These are phyloP conservation scores for Paspalum vaginatum DNA, from an alignment of 176 grass and related monocot genomes.

Conservation along the genomic window DNA sequence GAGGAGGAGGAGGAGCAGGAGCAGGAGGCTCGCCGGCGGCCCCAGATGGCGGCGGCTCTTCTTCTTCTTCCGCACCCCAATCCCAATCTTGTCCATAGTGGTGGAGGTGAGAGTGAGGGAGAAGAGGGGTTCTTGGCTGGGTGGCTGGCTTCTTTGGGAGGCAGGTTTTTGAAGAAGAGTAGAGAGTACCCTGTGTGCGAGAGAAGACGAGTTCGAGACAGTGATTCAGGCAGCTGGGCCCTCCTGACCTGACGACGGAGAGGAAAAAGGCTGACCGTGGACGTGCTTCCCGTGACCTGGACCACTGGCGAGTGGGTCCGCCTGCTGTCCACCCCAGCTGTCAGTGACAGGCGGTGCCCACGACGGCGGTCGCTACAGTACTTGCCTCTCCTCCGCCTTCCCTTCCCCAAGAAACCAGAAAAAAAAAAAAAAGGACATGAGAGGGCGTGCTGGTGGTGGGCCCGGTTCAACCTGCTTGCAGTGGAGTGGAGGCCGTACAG, in stretches of 20 bases:
- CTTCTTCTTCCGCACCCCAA: neutral
- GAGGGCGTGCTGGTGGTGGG: too few species aligned
- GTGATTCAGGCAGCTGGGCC: too few species aligned
- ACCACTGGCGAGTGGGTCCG: neutral
- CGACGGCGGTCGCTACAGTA: neutral
- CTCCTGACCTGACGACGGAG: too few species aligned
- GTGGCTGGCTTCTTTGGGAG: neutral
- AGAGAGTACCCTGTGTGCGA: neutral
- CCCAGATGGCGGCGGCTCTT: neutral
- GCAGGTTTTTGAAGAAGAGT: neutral
- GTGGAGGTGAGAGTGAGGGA: neutral
- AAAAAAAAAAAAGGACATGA: too few species aligned
- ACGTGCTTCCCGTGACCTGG: neutral
- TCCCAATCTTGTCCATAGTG: slow-evolving; percentile 5
- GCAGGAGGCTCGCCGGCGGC: too few species aligned
- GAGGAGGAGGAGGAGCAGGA: slow-evolving; percentile 22
- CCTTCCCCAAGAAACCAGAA: too few species aligned
- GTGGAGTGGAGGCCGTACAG: too few species aligned
- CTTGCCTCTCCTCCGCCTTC: too few species aligned
- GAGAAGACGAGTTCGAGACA: neutral
- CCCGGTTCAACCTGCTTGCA: too few species aligned
- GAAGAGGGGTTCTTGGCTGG: neutral
- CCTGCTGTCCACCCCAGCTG: fast-evolving
- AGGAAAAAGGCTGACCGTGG: neutral
- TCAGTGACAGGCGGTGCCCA: neutral